Evolutionary conservation across 192 early-diverging fungal species (phyloP), one percentile per base, ranked within the genome.

Genomic region (Jimgerdemannia lactiflua): DNA sequence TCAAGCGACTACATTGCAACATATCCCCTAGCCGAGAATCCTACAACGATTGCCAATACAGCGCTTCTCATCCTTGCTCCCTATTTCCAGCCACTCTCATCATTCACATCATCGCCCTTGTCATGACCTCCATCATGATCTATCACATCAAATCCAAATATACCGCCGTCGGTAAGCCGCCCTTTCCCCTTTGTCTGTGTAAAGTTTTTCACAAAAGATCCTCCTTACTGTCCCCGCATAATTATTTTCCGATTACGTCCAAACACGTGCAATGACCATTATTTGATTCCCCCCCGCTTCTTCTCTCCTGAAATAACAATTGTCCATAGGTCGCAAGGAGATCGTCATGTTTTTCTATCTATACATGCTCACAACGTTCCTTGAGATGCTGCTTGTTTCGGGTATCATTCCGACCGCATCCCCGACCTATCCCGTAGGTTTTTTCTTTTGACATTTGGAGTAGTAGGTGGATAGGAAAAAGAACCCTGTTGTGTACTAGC

Each of bases 51-150:
- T 29, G 29, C 29, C 1, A 29, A 29, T 29, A 29, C 29, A 29
- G 29, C 29, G 29, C 1, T 29, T 20, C n/a, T 54, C 17, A 29
- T 80, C n/a, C 42, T 59, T 69, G 67, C 20, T 17, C 29, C 20
- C 8, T 20, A 69, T 14, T 3, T 43, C 63, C 73, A 87, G 96
- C 98, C 6, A 95, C 96, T 49, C 86, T 99, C 44, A 94, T 99
- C 71, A 94, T 98, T 74, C 93, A 98, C 78, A 75, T 98, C 70
- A 90, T 98, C 71, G 93, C 97, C 40, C 81, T 99, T 71, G 81
- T 95, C 75, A 99, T 99, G 98, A 97, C 97, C 8, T 83, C 91
- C 69, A 97, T 97, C 80, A 99, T 99, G 98, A 98, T 99, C 81
- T 94, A 93, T 76, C 97, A 99, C 83, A 95, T 99, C 81, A 93